Conservation (phyloP, 371 early-diverging fungal species). For the Mucor lusitanicus region DNA sequence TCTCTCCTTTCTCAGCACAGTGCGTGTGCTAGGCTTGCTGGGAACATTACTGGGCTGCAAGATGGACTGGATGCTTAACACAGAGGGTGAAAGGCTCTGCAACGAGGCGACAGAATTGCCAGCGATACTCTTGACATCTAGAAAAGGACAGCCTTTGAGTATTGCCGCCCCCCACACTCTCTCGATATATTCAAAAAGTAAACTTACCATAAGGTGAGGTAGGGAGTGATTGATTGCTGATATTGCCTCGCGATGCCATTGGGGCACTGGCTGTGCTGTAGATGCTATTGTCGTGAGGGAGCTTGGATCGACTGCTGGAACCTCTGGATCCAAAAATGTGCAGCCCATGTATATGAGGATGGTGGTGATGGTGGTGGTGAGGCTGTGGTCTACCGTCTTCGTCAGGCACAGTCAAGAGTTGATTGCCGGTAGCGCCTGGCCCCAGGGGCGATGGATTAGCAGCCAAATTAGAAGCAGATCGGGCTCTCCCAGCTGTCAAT, state of each 20-base stretch:
- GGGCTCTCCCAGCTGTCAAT: slow-evolving; percentile 10
- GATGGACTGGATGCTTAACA: slow-evolving; percentile 26
- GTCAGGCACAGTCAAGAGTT: slow-evolving; percentile 17
- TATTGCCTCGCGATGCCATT: background rate
- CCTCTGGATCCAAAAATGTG: slow-evolving; percentile 33
- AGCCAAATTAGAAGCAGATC: slow-evolving; percentile 22
- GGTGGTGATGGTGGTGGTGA: slow-evolving; percentile 6
- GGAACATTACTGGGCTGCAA: slow-evolving; percentile 25
- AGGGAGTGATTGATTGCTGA: slow-evolving; percentile 15
- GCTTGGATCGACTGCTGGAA: slow-evolving; percentile 7
- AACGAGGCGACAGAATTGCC: slow-evolving; percentile 24
- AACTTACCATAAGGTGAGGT: slow-evolving; percentile 16
- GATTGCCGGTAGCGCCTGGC: background rate
- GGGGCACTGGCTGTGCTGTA: background rate
- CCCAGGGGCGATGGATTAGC: slow-evolving; percentile 11
- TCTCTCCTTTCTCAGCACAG: slow-evolving; percentile 15
- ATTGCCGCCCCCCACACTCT: no score
- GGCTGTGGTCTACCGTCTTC: background rate
- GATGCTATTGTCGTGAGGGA: background rate
- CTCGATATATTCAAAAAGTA: no score
- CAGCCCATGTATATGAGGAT: slow-evolving; percentile 26
- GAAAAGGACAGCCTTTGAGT: background rate
- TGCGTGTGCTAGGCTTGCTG: slow-evolving; percentile 27
- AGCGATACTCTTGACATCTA: slow-evolving; percentile 18
- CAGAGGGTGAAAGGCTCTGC: slow-evolving; percentile 30